A percentile compares a stretch with the other conserved stretches of the same genome.
phyloP scores from a whole-genome alignment of 2,329 filamentous ascomycete genomes.

The Neoarthrinium moseri region DNA sequence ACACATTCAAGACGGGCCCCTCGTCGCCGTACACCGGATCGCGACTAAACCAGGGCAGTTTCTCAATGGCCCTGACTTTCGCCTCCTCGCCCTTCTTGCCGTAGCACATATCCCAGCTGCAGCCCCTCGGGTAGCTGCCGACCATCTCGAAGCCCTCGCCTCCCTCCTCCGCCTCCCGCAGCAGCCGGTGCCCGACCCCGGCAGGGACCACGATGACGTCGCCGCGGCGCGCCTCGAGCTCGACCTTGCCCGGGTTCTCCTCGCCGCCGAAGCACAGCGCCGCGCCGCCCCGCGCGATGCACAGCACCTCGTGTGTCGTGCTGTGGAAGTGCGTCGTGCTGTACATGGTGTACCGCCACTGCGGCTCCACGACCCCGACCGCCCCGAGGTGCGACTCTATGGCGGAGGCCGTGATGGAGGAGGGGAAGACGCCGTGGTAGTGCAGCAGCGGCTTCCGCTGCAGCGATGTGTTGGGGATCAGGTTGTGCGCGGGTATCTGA shows the following conservation, averaged over 20 bases:
- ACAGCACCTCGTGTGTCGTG: slow-evolving; percentile 66
- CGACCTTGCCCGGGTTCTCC: slow-evolving; percentile 54
- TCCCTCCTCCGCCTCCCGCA: slow-evolving; percentile 54
- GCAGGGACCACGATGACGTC: slow-evolving; percentile 66
- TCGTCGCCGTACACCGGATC: slow-evolving; percentile 4
- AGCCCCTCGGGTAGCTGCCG: slow-evolving; percentile 59
- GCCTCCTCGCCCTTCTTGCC: slow-evolving; percentile 55
- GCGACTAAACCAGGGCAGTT: background rate
- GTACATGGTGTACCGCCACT: slow-evolving; percentile 72
- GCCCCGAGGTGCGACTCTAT: slow-evolving; percentile 56
- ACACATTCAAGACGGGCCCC: slow-evolving; percentile 1
- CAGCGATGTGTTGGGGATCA: slow-evolving; percentile 64
- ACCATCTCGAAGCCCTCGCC: slow-evolving; percentile 61
- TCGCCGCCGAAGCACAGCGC: slow-evolving; percentile 67
- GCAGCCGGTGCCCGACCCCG: slow-evolving; percentile 60
- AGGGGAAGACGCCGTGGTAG: slow-evolving; percentile 58
- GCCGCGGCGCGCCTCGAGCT: slow-evolving; percentile 49
- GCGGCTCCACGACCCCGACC: slow-evolving; percentile 55
- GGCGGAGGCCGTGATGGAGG: slow-evolving; percentile 38
- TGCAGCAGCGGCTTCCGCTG: slow-evolving; percentile 63
- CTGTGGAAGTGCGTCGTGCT: slow-evolving; percentile 64
- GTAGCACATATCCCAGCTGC: slow-evolving; percentile 72
- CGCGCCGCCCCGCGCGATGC: slow-evolving; percentile 56
- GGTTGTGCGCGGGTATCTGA: slow-evolving; percentile 55
- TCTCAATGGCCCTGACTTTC: slow-evolving; percentile 25